A percentile compares a stretch with the other conserved stretches of the same genome.
phyloP scores from a whole-genome alignment of 1,284 basidiomycete species.

The Erythrobasidium hasegawianum region DNA sequence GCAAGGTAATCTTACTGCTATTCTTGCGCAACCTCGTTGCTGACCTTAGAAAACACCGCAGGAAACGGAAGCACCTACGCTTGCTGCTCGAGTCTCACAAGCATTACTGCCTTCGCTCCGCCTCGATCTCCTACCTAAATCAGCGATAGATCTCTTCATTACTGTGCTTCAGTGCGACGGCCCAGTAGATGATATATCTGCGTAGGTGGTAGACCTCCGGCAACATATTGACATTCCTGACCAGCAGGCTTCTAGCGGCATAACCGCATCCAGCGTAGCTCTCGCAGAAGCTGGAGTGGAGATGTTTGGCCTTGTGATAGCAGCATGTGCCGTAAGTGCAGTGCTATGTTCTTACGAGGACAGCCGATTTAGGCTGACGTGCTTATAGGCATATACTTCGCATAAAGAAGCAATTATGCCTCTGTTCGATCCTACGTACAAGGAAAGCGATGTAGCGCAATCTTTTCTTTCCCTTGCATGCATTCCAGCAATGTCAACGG shows the following conservation, averaged over 20 bases:
- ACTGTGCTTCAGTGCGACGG: constrained; percentile 88
- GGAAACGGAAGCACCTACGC: constrained; percentile 88
- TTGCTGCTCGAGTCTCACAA: constrained; percentile 79
- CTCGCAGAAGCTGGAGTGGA: constrained; percentile 84
- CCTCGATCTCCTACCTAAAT: constrained; percentile 87
- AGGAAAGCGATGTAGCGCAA: constrained; percentile 59
- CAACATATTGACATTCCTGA: no score
- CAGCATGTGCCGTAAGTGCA: constrained; percentile 63
- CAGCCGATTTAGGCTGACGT: not conserved
- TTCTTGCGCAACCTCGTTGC: no score
- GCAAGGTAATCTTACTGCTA: constrained; percentile 69
- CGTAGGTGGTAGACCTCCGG: constrained; percentile 46
- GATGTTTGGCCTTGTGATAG: constrained; percentile 74
- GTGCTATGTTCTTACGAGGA: not conserved
- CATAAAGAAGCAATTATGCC: not conserved
- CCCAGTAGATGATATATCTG: constrained; percentile 73
- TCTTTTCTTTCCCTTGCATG: constrained; percentile 70
- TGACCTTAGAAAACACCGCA: no score
- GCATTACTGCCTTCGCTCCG: constrained; percentile 79
- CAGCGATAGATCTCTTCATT: constrained; percentile 85
- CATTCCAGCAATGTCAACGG: constrained; percentile 82
- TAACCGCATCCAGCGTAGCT: constrained; percentile 83
- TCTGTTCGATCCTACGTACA: constrained; percentile 68
- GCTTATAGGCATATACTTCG: constrained; percentile 7
- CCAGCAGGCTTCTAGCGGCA: constrained; percentile 56